Conservation (phyloP, 257 asterid genomes). For the Solanum pinnatisectum region DNA sequence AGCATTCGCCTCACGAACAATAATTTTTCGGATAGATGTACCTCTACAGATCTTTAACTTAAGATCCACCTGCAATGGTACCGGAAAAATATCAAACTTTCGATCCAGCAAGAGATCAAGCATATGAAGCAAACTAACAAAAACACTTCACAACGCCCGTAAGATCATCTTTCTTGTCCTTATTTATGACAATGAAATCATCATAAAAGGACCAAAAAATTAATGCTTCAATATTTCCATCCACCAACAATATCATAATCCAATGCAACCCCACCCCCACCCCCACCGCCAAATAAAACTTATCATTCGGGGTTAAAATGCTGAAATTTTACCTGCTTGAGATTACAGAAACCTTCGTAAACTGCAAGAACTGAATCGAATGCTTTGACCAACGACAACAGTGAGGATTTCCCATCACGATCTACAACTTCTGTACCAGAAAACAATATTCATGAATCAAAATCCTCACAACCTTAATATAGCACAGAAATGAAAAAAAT, state of each 20-base stretch:
- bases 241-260: slow-evolving; percentile 28
- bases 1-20: slow-evolving; percentile 78
- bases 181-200: not conserved
- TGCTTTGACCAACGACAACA: slow-evolving; percentile 75
- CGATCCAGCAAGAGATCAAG: not conserved
- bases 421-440: slow-evolving; percentile 68
- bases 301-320: not conserved
- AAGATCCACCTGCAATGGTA: slow-evolving; percentile 62
- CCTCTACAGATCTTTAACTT: slow-evolving; percentile 95
- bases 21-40: slow-evolving; percentile 50
- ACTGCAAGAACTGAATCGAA: slow-evolving; percentile 91
- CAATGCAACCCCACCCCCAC: not conserved
- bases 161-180: not conserved
- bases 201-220: slow-evolving; percentile 14
- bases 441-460: not conserved
- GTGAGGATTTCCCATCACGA: slow-evolving; percentile 79
- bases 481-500: not conserved
- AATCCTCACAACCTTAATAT: not conserved
- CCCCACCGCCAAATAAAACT: not conserved
- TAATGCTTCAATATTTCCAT: slow-evolving; percentile 13
- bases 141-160: not conserved
- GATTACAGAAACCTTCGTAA: slow-evolving; percentile 91
- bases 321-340: slow-evolving; percentile 54
- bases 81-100: not conserved
- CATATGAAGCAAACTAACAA: not conserved